Evolutionary conservation across 306 rosid species (phyloP), one percentile per base, ranked within the genome.

Genomic region (Begonia loranthoides): DNA sequence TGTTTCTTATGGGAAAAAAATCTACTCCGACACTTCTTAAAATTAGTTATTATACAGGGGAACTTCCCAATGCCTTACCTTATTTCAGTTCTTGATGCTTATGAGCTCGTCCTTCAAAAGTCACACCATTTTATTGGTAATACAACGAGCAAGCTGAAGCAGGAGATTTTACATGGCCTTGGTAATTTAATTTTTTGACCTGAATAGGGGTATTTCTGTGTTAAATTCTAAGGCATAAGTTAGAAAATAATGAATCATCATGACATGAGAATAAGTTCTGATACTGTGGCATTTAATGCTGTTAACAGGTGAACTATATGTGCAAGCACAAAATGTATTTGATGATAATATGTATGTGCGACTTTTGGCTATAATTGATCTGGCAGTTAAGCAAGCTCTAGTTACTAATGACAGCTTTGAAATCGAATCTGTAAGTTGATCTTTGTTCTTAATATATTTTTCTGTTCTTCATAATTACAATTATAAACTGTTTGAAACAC

Each of bases 91-190:
- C 78, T 89, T 64, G 78, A 78, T 79, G 76, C 72, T 50, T 89
- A 77, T 3, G 95, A 85, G 81, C 77, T 67, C 58, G 83, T 80
- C 68, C 70, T 89, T 79, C 83, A 71, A 62, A 85, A 66, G 51
- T 67, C 94, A 55, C 67, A 81, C 53, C 79, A 70, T 73, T 77
- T 77, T 71, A 54, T 55, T 69, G 74, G 73, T 15, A 73, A 61
- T 73, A 69, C 87, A 54, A 77, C 77, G 54, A 67, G 73, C 75
- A 85, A 89, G 78, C 87, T 89, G 79, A 82, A 73, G 79, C 95
- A 82, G 81, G 95, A 85, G 84, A 80, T 89, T 74, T 55, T 89
- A 75, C 94, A 82, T 17, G 79, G 83, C 68, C 90, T 89, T 50
- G 97, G 97, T 89, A 89, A 89, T 81, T 59, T 52, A 47, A 58